phyloP scores from a whole-genome alignment of 257 asterid genomes.

The Hygrophila difformis region DNA sequence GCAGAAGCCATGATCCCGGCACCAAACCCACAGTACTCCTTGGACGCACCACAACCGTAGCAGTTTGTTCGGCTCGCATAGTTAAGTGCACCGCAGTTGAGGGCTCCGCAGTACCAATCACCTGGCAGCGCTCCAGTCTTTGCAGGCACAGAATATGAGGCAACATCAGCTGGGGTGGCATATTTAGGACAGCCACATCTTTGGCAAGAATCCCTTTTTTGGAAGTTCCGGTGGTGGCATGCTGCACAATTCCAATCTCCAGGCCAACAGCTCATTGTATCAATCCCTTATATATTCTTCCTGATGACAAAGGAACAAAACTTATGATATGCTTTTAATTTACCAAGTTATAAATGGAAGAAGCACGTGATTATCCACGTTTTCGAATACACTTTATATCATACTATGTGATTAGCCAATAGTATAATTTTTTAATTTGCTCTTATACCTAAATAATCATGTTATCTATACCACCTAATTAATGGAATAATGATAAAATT shows the following conservation, averaged over 20 bases:
- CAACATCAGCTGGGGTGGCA: constrained; percentile 36
- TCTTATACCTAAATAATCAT: too few relatives aligned
- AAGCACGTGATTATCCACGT: too few relatives aligned
- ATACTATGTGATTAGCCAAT: too few relatives aligned
- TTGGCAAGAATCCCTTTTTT: constrained; percentile 67
- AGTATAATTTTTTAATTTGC: too few relatives aligned
- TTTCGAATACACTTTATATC: too few relatives aligned
- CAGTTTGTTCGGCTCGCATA: constrained; percentile 76
- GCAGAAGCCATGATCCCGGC: constrained; percentile 38
- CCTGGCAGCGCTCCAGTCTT: constrained; percentile 54
- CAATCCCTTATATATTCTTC: too few relatives aligned
- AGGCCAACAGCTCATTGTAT: too few relatives aligned
- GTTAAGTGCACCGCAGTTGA: constrained; percentile 77
- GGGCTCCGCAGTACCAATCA: constrained; percentile 65
- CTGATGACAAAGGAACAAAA: too few relatives aligned
- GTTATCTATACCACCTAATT: too few relatives aligned
- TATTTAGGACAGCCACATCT: constrained; percentile 66
- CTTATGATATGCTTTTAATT: too few relatives aligned
- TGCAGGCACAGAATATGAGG: constrained; percentile 32
- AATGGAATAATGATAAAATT: too few relatives aligned
- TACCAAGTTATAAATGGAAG: too few relatives aligned
- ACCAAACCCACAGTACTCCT: constrained; percentile 41
- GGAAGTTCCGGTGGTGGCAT: constrained; percentile 73
- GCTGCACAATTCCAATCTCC: constrained; percentile 92
- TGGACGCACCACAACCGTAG: constrained; percentile 46